These are phyloP conservation scores for Oryza glaberrima DNA, from an alignment of 176 grass and related monocot genomes.

Conservation along the genomic window DNA sequence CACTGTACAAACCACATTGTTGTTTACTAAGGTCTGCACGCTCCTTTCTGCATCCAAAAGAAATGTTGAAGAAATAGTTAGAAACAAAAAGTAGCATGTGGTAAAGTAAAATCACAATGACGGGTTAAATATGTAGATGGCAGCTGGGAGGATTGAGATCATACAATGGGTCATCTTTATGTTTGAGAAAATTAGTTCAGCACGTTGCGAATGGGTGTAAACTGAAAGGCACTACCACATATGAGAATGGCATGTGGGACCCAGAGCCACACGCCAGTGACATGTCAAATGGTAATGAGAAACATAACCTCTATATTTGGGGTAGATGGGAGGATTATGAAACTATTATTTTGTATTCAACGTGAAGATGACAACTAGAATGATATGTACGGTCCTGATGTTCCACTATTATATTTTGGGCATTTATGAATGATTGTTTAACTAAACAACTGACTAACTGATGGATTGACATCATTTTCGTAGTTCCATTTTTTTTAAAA, in stretches of 20 bases:
- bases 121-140: not conserved
- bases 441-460: not conserved
- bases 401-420: not conserved
- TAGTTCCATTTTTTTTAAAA: not conserved
- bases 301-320: not conserved
- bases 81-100: not conserved
- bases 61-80: conserved; percentile 41
- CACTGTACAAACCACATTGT: conserved; percentile 60
- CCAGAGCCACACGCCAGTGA: not conserved
- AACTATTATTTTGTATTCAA: not conserved
- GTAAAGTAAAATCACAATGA: not conserved
- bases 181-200: conserved; percentile 1
- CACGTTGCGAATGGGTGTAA: not conserved
- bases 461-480: not conserved
- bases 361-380: not conserved
- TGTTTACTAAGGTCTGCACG: conserved; percentile 54
- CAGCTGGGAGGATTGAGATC: not conserved
- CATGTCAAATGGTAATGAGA: not conserved
- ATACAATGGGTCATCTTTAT: not conserved
- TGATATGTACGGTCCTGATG: not conserved
- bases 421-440: not conserved
- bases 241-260: not conserved
- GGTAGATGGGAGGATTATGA: not conserved
- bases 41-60: conserved; percentile 74
- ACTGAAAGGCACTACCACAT: not conserved